Conservation (phyloP, 2,329 filamentous ascomycete species). For the Sclerotinia minor region DNA sequence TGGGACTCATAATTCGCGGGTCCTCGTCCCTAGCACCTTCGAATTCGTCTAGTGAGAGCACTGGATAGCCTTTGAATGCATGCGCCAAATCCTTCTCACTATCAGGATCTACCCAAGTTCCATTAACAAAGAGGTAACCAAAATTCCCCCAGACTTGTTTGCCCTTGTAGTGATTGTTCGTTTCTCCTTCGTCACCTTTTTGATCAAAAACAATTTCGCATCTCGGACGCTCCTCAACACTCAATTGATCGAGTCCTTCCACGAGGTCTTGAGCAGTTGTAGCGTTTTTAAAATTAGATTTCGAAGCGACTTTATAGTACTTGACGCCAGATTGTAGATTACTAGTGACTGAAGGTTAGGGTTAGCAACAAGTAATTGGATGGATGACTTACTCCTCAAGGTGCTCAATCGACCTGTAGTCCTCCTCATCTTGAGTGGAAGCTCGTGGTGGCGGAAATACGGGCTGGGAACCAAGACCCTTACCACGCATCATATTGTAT, state of each 20-base stretch:
- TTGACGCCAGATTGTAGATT: slow-evolving; percentile 19
- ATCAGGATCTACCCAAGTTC: slow-evolving; percentile 40
- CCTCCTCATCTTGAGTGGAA: background rate
- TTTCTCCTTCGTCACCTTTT: slow-evolving; percentile 15
- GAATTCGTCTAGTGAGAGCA: slow-evolving; percentile 14
- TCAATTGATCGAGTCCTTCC: background rate
- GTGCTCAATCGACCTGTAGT: slow-evolving; percentile 2
- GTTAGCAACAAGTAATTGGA: background rate
- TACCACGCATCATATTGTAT: slow-evolving; percentile 23
- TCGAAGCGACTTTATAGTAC: slow-evolving; percentile 8
- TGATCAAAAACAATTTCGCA: slow-evolving; percentile 16
- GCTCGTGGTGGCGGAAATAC: slow-evolving; percentile 15
- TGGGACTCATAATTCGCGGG: slow-evolving; percentile 29
- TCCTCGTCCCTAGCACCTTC: slow-evolving; percentile 19
- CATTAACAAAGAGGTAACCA: slow-evolving; percentile 36
- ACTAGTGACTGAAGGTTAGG: background rate
- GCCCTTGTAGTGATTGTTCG: slow-evolving; percentile 33
- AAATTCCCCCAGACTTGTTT: slow-evolving; percentile 34
- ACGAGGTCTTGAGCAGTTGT: background rate
- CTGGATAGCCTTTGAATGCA: slow-evolving; percentile 27
- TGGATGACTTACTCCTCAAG: slow-evolving; percentile 3
- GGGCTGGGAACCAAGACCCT: slow-evolving; percentile 12
- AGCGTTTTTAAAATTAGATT: background rate
- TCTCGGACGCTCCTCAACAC: background rate
- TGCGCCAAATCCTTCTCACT: slow-evolving; percentile 31